Base-by-base conservation (phyloP, 1,139 yeast genomes). In the Candida sp. region DNA sequence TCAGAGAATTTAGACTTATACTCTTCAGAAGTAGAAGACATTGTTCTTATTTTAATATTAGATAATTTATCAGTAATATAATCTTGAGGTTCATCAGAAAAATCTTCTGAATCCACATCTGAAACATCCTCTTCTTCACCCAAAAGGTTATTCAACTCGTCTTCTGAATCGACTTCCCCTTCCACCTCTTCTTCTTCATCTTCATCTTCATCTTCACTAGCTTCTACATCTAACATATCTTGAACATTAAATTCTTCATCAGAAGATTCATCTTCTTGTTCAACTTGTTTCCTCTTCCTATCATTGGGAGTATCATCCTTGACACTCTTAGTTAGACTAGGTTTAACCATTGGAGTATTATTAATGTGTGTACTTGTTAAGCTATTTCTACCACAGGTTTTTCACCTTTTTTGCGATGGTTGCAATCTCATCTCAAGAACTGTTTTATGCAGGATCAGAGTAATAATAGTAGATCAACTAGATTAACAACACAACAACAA, bases 1-100 rank as follows among this genome's bases (percentile, higher is more conserved):
- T 91, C 97, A 0, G 97, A 82, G 54, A 78, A 86, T 51, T 73
- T 73, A 22, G 86, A 71, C 41, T 72, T 70, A 29, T 77, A 60
- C 23, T 63, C 68, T 30, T 61, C 64, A 4, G 61, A 51, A 12
- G 64, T 61, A 15, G 69, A 59, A 1, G 80, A 73, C 47, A 77
- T 59, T 9, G 80, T 70, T 49, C 80, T 73, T 34, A 82, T 68
- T 50, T 72, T 73, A 29, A 80, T 71, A 33, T 78, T 78, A 22
- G 82, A 69, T 33, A 83, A 61, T 50, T 71, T 77, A 45, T 82
- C 87, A 11, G 79, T 75, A 43, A 83, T 68, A 11, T 81, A 75
- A 21, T 72, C 77, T 34, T 63, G 62, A 40, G 79, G 80, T 48
- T 77, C 82, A 45, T 77, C 81, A 12, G 72, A 66, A 44, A 69